Conservation (phyloP, 2,329 filamentous ascomycete genomes). For the Ophiostoma quercus region DNA sequence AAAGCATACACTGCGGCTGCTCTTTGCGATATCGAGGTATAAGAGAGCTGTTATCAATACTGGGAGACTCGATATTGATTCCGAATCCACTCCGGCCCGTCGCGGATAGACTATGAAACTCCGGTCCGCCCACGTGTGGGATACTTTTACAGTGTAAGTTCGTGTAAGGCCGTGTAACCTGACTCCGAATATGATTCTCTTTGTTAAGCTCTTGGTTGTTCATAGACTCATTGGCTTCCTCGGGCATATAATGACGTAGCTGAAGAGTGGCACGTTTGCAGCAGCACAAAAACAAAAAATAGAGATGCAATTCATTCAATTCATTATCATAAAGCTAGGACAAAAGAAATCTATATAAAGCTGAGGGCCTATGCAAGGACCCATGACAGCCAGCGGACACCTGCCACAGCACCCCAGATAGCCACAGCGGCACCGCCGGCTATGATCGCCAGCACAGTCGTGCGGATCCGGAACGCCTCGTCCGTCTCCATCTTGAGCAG, state of each 20-base stretch:
- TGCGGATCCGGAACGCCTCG: constrained; percentile 58
- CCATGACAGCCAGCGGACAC: constrained; percentile 26
- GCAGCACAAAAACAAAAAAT: neutral
- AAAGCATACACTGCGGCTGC: neutral
- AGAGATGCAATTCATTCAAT: neutral
- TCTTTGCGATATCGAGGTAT: no score
- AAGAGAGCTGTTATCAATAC: neutral
- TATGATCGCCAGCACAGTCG: constrained; percentile 49
- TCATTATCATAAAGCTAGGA: neutral
- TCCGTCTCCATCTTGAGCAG: constrained; percentile 57
- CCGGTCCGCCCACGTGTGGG: neutral
- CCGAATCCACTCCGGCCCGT: neutral
- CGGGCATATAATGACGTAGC: neutral
- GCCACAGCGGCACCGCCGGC: constrained; percentile 35
- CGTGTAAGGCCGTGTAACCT: neutral
- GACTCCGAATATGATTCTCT: neutral
- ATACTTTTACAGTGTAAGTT: neutral
- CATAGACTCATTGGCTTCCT: neutral
- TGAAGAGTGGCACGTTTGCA: neutral
- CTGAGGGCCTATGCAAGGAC: neutral
- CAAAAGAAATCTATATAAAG: neutral
- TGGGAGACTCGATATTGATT: neutral
- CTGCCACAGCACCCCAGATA: constrained; percentile 32
- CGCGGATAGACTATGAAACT: neutral
- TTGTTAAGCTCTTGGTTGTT: neutral